Evolutionary conservation across 1,284 basidiomycete genomes (phyloP).

Genomic region (Trametes versicolor): DNA sequence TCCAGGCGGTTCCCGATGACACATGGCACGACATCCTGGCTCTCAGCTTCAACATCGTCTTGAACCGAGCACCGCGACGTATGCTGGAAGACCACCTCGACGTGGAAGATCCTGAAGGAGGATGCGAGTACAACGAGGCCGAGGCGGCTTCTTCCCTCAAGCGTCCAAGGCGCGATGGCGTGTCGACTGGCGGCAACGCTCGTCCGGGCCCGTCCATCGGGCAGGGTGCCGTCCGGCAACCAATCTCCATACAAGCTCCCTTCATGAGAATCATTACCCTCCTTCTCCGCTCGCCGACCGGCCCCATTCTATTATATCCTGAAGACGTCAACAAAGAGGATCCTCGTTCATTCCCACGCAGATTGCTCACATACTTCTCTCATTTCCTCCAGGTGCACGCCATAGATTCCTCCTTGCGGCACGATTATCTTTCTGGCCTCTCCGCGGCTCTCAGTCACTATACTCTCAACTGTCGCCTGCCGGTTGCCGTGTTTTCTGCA

Average conservation of each 20-base stretch:
- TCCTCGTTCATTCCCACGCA: constrained; percentile 23
- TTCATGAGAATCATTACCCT: constrained; percentile 73
- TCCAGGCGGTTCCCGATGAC: constrained; percentile 75
- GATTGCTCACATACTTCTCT: constrained; percentile 50
- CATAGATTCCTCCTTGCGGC: constrained; percentile 77
- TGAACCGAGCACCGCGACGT: constrained; percentile 67
- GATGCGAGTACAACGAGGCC: constrained; percentile 23
- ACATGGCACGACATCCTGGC: constrained; percentile 78
- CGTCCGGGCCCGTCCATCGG: background rate
- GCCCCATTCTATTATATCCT: constrained; percentile 59
- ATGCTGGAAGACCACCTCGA: constrained; percentile 46
- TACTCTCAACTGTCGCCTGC: constrained; percentile 73
- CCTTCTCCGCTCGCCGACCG: constrained; percentile 67
- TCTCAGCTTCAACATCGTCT: constrained; percentile 80
- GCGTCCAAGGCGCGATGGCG: constrained; percentile 39
- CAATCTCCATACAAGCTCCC: constrained; percentile 75
- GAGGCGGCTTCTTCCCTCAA: constrained; percentile 41
- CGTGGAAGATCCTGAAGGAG: constrained; percentile 27
- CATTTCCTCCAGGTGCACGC: constrained; percentile 74
- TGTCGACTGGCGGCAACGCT: background rate
- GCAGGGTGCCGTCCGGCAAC: constrained; percentile 39
- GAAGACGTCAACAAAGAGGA: background rate
- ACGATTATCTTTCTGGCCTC: constrained; percentile 75
- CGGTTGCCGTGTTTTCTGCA: constrained; percentile 67
- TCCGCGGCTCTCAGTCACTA: constrained; percentile 76